These are phyloP conservation scores for Serendipita sp. DNA, from an alignment of 768 basidiomycete genomes.

Conservation along the genomic window DNA sequence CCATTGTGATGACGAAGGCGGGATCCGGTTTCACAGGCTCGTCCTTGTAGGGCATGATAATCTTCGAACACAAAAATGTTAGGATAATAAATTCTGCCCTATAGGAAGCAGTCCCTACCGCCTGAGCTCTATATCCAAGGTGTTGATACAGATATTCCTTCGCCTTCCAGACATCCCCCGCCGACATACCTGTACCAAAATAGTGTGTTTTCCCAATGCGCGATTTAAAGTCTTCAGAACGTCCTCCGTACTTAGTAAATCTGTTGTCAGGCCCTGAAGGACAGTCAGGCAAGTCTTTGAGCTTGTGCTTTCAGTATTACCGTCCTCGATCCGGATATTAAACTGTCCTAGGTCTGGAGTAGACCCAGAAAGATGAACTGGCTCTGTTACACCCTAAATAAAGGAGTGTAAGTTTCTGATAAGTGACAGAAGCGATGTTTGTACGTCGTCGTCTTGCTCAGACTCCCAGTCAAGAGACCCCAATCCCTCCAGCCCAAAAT, in stretches of 20 bases:
- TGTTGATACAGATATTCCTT: constrained; percentile 36
- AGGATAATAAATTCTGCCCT: not conserved
- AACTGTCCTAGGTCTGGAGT: constrained; percentile 75
- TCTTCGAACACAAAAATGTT: not conserved
- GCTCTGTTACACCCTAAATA: constrained; percentile 53
- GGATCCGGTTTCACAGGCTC: constrained; percentile 46
- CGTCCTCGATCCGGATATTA: constrained; percentile 59
- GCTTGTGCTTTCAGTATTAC: constrained; percentile 24
- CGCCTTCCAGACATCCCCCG: constrained; percentile 67
- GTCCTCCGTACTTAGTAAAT: constrained; percentile 35
- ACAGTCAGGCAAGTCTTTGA: not conserved
- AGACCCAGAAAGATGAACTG: constrained; percentile 52
- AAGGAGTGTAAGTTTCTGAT: not conserved
- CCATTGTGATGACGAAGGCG: constrained; percentile 46
- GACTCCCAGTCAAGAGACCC: constrained; percentile 70
- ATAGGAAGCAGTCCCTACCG: not conserved
- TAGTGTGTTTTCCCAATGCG: constrained; percentile 58
- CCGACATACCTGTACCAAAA: constrained; percentile 40
- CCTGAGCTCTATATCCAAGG: not conserved
- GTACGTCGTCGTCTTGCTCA: constrained; percentile 56
- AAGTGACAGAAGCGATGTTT: constrained; percentile 13
- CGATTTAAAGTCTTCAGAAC: constrained; percentile 39
- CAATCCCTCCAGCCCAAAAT: constrained; percentile 74
- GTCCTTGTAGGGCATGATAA: not conserved
- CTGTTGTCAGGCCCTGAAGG: not conserved